Percentiles rank a stretch among this genome's conserved stretches.
phyloP scores from a whole-genome alignment of 495 filamentous ascomycete species.

The Penicillium pulvis region DNA sequence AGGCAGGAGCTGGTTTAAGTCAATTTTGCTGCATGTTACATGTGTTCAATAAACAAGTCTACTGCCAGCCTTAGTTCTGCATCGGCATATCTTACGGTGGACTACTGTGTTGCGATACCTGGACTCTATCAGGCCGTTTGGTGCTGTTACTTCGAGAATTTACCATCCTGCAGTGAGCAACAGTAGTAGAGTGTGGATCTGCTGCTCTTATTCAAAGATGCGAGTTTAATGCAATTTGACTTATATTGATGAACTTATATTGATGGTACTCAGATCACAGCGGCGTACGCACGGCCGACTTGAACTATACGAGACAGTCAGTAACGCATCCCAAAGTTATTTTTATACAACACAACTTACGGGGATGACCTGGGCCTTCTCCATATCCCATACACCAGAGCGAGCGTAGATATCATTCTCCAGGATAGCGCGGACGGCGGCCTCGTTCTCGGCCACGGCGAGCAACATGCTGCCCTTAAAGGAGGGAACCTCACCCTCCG shows the following conservation, averaged over 20 bases:
- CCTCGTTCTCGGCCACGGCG: slow-evolving; percentile 60
- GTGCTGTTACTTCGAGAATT: background rate
- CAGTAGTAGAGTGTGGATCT: background rate
- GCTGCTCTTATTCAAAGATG: background rate
- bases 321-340: slow-evolving; percentile 10
- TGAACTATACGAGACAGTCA: slow-evolving; percentile 32
- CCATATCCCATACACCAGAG: slow-evolving; percentile 80
- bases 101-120: too few relatives aligned
- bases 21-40: too few relatives aligned
- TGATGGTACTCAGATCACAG: slow-evolving; percentile 11
- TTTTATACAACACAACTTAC: too few relatives aligned
- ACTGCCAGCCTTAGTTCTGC: too few relatives aligned
- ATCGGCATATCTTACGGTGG: too few relatives aligned
- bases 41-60: too few relatives aligned
- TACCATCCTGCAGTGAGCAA: background rate
- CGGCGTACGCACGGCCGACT: slow-evolving; percentile 39
- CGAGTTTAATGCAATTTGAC: background rate
- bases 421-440: slow-evolving; percentile 66
- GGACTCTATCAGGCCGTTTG: background rate
- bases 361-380: slow-evolving; percentile 62
- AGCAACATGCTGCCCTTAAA: slow-evolving; percentile 74
- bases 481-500: slow-evolving; percentile 60
- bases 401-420: slow-evolving; percentile 71
- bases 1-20: too few relatives aligned
- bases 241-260: too few relatives aligned